Conservation (phyloP, 2,329 filamentous ascomycete species). For the Phialophora tarda region DNA sequence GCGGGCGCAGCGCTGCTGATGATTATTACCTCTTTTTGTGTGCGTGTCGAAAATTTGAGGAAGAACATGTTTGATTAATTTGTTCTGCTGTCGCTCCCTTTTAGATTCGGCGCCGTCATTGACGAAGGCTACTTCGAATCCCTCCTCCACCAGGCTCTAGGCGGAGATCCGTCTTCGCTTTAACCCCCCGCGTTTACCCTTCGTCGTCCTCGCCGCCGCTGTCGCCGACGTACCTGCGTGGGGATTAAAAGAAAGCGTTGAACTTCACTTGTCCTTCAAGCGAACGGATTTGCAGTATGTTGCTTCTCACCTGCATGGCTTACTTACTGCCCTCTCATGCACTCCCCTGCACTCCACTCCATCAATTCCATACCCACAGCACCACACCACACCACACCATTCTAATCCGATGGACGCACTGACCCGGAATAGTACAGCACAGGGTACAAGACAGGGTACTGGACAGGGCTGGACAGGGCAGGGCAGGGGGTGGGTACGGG, state of each 20-base stretch:
- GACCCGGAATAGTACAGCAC: not conserved
- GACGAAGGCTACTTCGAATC: slow-evolving; percentile 37
- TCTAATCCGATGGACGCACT: not conserved
- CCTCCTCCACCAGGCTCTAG: slow-evolving; percentile 23
- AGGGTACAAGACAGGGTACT: not conserved
- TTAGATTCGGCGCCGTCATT: slow-evolving; percentile 41
- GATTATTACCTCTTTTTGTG: not conserved
- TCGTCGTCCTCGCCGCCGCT: no score
- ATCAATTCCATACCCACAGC: not conserved
- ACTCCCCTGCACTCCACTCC: not conserved
- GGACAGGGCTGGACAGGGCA: no score
- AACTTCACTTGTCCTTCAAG: no score
- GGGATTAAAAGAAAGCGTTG: not conserved
- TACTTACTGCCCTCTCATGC: not conserved
- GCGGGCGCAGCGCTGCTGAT: no score
- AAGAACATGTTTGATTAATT: not conserved
- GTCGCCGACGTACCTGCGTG: not conserved
- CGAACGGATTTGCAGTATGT: no score
- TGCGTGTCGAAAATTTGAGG: slow-evolving; percentile 1
- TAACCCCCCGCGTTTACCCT: not conserved
- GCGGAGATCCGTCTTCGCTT: slow-evolving; percentile 8
- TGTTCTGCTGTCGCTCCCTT: slow-evolving; percentile 2
- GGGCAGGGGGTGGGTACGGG: no score
- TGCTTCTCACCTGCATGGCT: not conserved
- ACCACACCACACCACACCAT: not conserved